Percentiles rank a stretch among this genome's conserved stretches.
These are phyloP conservation scores for Trapa bicornis DNA, from an alignment of 345 rosid species.

Conservation along the genomic window DNA sequence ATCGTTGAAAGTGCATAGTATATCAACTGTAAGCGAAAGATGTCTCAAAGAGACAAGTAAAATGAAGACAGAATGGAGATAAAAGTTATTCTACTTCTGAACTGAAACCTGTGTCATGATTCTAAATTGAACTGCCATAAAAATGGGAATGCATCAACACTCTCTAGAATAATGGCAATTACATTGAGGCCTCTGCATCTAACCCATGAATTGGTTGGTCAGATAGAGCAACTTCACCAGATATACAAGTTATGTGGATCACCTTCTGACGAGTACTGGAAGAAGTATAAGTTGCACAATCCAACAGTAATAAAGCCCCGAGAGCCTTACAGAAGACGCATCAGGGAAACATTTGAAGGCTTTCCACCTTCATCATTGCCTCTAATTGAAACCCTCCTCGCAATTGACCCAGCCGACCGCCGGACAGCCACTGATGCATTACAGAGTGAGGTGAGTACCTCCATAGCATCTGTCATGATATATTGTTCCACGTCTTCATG, in stretches of 20 bases:
- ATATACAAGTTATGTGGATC: conserved; percentile 91
- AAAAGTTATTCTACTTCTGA: too few species aligned
- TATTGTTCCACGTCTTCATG: background rate
- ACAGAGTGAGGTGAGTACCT: conserved; percentile 55
- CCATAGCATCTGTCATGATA: background rate
- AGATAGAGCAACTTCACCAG: conserved; percentile 88
- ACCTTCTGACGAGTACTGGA: conserved; percentile 93
- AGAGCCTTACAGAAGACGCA: conserved; percentile 55
- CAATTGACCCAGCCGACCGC: conserved; percentile 83
- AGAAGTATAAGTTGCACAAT: conserved; percentile 55
- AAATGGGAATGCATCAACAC: background rate
- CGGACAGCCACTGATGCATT: conserved; percentile 70
- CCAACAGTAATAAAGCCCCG: conserved; percentile 59
- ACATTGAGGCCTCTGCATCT: background rate
- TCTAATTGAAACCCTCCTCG: conserved; percentile 73
- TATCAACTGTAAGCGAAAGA: background rate
- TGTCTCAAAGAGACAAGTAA: too few species aligned
- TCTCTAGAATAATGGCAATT: background rate
- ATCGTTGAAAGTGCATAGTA: background rate
- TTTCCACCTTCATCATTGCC: conserved; percentile 69
- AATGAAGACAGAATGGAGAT: too few species aligned
- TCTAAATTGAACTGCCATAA: background rate
- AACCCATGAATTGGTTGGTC: background rate
- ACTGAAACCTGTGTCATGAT: background rate
- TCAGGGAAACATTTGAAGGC: conserved; percentile 63